Percentiles rank a stretch among this genome's conserved stretches.
phyloP scores from a whole-genome alignment of 352 stramenopile species.

The Pythium apleroticum region DNA sequence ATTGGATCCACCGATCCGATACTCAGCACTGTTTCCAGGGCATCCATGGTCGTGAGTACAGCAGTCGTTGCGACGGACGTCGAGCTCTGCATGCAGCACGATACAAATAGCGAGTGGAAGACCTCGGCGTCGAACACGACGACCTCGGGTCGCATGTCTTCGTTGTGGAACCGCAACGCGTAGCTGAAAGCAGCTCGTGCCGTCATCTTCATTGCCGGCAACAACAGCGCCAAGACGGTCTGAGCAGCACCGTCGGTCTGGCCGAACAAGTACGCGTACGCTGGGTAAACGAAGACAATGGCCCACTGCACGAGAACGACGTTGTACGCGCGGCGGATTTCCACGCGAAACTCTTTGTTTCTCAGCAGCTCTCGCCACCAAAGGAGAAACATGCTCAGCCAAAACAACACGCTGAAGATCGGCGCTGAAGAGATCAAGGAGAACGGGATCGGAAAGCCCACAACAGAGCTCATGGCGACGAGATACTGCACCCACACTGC shows the following conservation, averaged over 20 bases:
- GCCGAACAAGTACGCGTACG: not conserved
- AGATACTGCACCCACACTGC: not conserved
- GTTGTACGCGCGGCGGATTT: not conserved
- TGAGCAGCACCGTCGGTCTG: not conserved
- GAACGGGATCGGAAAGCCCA: not conserved
- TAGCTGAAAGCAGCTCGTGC: not conserved
- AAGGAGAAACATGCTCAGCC: not conserved
- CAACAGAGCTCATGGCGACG: not conserved
- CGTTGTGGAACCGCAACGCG: not conserved
- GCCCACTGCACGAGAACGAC: not conserved
- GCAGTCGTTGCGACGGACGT: not conserved
- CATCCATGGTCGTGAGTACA: not conserved
- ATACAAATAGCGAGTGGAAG: not conserved
- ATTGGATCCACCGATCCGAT: not conserved
- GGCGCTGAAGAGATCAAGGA: not conserved
- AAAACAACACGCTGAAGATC: not conserved
- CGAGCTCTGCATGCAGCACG: not conserved
- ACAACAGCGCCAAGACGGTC: not conserved
- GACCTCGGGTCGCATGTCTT: not conserved
- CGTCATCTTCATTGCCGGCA: not conserved
- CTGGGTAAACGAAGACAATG: not conserved
- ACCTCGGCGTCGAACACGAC: not conserved
- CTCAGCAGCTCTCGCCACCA: not conserved
- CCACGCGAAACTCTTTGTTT: not conserved
- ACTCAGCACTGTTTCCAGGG: not conserved